Evolutionary conservation across 2,329 filamentous ascomycete species (phyloP).

Genomic region (Diaporthe vexans): DNA sequence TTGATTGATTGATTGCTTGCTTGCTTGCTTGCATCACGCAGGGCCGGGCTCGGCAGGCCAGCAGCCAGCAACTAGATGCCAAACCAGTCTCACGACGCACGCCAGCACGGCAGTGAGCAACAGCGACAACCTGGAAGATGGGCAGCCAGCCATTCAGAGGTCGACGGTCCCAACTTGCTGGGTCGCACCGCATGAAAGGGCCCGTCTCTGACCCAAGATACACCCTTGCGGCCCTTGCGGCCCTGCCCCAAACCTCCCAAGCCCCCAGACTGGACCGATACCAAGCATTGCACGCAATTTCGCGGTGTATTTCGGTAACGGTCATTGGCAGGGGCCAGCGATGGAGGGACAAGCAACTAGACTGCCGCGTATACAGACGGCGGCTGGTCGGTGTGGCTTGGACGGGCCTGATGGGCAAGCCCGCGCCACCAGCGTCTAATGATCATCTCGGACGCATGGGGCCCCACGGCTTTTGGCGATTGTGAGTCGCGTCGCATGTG

Average conservation of each 20-base stretch:
- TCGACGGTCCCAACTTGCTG: conserved; percentile 14
- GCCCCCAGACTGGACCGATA: conserved; percentile 16
- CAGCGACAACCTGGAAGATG: neutral
- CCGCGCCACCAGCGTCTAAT: conserved; percentile 17
- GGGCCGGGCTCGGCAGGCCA: conserved; percentile 2
- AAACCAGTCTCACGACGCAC: conserved; percentile 36
- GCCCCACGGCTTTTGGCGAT: conserved; percentile 5
- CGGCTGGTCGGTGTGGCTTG: conserved; percentile 36
- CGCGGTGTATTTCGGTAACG: conserved; percentile 7
- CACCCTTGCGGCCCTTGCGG: neutral
- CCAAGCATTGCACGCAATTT: conserved; percentile 19
- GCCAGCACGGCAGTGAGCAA: conserved; percentile 16
- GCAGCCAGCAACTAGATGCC: conserved; percentile 30
- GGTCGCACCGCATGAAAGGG: conserved; percentile 35
- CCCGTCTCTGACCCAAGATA: conserved; percentile 14
- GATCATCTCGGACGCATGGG: conserved; percentile 14
- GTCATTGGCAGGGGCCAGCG: conserved; percentile 20
- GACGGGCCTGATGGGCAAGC: neutral
- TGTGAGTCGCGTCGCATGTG: conserved; percentile 27
- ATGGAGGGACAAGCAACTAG: conserved; percentile 1
- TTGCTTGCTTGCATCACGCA: conserved; percentile 25
- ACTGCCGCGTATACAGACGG: conserved; percentile 7
- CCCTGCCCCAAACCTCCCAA: neutral
- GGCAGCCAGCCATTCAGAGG: conserved; percentile 3
- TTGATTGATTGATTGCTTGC: conserved; percentile 34